phyloP scores from a whole-genome alignment of 2,329 filamentous ascomycete genomes.

The Hypoxylon sp. region DNA sequence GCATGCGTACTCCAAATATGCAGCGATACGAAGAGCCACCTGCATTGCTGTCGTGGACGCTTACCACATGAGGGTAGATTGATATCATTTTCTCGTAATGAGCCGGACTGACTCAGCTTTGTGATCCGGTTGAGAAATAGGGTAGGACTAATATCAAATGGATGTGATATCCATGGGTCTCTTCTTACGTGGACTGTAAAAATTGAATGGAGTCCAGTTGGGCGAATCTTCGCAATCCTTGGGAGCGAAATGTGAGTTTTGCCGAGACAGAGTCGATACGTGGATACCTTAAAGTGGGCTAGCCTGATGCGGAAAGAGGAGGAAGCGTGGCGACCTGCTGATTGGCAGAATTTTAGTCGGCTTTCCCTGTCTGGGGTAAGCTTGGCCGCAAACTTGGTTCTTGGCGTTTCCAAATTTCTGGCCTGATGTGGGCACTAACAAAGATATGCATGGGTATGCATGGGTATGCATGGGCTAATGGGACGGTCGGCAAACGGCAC shows the following conservation, averaged over 20 bases:
- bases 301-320: conserved; percentile 41
- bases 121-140: conserved; percentile 12
- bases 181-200: conserved; percentile 18
- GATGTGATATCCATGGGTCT: conserved; percentile 13
- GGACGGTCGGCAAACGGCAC: conserved; percentile 40
- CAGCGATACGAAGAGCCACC: conserved; percentile 38
- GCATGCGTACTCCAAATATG: conserved; percentile 31
- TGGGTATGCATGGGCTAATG: conserved; percentile 19
- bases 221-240: conserved; percentile 18
- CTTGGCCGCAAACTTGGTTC: conserved; percentile 25
- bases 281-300: conserved; percentile 31
- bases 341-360: conserved; percentile 33
- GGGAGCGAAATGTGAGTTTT: conserved; percentile 10
- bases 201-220: conserved; percentile 5
- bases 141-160: conserved; percentile 18
- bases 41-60: conserved; percentile 40
- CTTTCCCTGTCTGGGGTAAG: conserved; percentile 37
- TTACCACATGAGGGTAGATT: conserved; percentile 25
- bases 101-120: conserved; percentile 17
- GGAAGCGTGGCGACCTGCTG: conserved; percentile 4
- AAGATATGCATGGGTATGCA: conserved; percentile 23
- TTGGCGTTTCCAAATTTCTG: conserved; percentile 43
- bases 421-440: conserved; percentile 29
- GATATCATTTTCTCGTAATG: conserved; percentile 31
- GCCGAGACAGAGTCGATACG: conserved; percentile 18